Evolutionary conservation across 371 early-diverging fungal genomes (phyloP).

Genomic region (Sporodiniella umbellata): DNA sequence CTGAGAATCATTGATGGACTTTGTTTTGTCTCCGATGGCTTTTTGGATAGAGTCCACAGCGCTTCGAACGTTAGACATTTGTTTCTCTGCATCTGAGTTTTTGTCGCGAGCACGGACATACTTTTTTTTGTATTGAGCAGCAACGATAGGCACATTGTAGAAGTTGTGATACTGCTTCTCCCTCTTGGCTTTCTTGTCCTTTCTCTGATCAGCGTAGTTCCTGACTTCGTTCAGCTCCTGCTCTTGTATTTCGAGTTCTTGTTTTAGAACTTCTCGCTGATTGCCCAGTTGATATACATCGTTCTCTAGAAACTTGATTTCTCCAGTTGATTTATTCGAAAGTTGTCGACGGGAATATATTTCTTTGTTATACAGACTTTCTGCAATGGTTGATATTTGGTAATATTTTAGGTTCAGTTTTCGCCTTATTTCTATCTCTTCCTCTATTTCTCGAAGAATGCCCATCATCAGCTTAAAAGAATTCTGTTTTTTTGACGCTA

Average conservation of each 20-base stretch:
- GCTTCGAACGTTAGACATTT: constrained; percentile 20
- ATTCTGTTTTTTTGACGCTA: constrained; percentile 9
- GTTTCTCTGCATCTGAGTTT: constrained; percentile 27
- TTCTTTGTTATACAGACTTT: constrained; percentile 3
- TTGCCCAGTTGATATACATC: constrained; percentile 6
- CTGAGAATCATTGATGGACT: constrained; percentile 9
- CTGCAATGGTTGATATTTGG: constrained; percentile 6
- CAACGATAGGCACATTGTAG: constrained; percentile 26
- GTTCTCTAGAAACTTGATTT: constrained; percentile 7
- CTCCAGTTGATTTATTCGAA: constrained; percentile 6
- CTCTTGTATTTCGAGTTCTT: constrained; percentile 14
- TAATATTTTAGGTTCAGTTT: constrained; percentile 13
- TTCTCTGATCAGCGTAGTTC: constrained; percentile 24
- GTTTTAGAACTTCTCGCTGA: constrained; percentile 4
- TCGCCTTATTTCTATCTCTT: constrained; percentile 7
- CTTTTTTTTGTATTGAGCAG: constrained; percentile 25
- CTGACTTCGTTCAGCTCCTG: constrained; percentile 13
- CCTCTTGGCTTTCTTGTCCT: constrained; percentile 27
- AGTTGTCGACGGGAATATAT: constrained; percentile 9
- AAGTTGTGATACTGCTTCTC: constrained; percentile 27
- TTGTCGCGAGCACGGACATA: constrained; percentile 35
- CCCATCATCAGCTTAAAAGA: constrained; percentile 17
- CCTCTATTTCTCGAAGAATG: constrained; percentile 15
- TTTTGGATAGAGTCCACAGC: constrained; percentile 17
- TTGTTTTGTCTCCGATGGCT: constrained; percentile 12